These are phyloP conservation scores for Tetratostichococcus sp. DNA, from an alignment of 139 green algal species.

Conservation along the genomic window DNA sequence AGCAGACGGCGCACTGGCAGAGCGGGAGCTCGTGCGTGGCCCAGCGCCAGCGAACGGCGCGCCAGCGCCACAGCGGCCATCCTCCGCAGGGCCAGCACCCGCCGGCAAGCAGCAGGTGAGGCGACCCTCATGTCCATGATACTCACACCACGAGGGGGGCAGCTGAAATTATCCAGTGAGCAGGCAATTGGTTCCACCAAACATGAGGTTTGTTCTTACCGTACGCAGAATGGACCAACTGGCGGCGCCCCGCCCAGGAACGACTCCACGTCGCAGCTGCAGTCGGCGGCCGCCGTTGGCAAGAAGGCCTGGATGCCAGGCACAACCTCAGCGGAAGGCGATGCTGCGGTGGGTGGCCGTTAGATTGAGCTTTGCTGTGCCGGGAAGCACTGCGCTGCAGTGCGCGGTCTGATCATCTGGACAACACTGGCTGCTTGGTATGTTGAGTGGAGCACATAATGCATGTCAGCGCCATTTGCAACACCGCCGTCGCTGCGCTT, in stretches of 20 bases:
- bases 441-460: background rate
- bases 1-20: background rate
- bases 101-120: background rate
- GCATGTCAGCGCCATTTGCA: background rate
- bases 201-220: too few relatives aligned
- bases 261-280: constrained; percentile 44
- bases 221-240: background rate
- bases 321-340: constrained; percentile 17
- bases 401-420: too few relatives aligned
- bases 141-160: too few relatives aligned
- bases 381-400: too few relatives aligned
- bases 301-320: constrained; percentile 62
- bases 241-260: constrained; percentile 4
- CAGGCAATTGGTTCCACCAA: too few relatives aligned
- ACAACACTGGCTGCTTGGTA: background rate
- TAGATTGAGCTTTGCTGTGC: background rate
- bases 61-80: background rate
- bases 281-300: constrained; percentile 64
- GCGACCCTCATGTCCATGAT: too few relatives aligned
- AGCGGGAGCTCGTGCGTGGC: background rate
- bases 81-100: background rate
- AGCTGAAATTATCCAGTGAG: too few relatives aligned
- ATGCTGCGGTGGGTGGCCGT: constrained; percentile 27
- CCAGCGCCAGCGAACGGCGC: constrained; percentile 1
- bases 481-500: background rate